Conservation (phyloP, 2,329 filamentous ascomycete species). For the Calonectria pauciramosa region DNA sequence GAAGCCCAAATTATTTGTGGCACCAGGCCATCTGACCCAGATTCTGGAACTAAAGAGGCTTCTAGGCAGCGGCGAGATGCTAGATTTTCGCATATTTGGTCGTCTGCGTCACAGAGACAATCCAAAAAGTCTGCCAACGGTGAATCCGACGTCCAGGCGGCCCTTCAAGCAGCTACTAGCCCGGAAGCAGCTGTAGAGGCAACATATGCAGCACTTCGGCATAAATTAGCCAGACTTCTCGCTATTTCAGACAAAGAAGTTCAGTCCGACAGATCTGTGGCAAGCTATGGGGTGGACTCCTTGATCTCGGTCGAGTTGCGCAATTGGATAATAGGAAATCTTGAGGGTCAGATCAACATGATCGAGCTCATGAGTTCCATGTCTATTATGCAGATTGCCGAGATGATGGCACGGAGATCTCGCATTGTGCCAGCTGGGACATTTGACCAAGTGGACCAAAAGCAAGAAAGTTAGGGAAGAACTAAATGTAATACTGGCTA, state of each 20-base stretch:
- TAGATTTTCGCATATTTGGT: background rate
- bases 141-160: background rate
- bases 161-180: background rate
- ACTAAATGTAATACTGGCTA: no score
- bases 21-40: background rate
- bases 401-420: background rate
- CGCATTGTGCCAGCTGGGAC: background rate
- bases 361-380: background rate
- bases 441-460: background rate
- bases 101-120: background rate
- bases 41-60: background rate
- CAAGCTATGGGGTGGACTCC: background rate
- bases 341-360: background rate
- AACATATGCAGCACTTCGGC: background rate
- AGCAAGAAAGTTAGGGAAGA: background rate
- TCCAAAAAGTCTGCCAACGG: background rate
- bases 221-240: background rate
- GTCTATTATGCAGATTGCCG: background rate
- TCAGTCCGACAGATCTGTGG: background rate
- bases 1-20: background rate
- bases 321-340: background rate
- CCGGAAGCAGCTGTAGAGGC: background rate
- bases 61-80: background rate
- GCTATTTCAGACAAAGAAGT: background rate
- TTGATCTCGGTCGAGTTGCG: background rate